Percentiles rank a stretch among this genome's conserved stretches.
Conservation (phyloP, 2,329 filamentous ascomycete species). For the Calycina marina region DNA sequence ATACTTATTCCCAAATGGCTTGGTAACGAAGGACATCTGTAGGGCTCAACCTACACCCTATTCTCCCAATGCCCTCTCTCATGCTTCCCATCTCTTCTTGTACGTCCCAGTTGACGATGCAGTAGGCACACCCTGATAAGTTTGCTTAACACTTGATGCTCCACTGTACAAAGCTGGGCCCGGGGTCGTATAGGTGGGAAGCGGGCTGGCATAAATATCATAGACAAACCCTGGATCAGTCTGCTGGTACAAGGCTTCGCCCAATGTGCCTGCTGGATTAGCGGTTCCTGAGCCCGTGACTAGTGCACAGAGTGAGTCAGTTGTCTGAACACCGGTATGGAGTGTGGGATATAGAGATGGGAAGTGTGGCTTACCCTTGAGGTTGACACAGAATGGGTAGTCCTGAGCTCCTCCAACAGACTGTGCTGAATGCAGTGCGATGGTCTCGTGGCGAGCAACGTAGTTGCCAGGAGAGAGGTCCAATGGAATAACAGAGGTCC, state of each 20-base stretch:
- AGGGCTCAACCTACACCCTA: neutral
- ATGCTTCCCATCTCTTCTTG: constrained; percentile 4
- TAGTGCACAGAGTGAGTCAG: neutral
- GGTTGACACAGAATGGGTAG: constrained; percentile 36
- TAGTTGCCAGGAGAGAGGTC: constrained; percentile 32
- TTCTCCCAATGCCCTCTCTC: neutral
- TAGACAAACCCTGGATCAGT: constrained; percentile 28
- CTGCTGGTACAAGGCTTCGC: constrained; percentile 26
- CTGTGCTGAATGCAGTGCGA: constrained; percentile 17
- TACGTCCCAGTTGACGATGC: constrained; percentile 8
- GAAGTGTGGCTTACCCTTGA: constrained; percentile 19
- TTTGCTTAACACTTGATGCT: constrained; percentile 11
- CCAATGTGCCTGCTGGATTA: constrained; percentile 24
- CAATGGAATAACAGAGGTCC: constrained; percentile 31
- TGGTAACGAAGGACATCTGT: too few species aligned
- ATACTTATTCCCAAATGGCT: too few species aligned
- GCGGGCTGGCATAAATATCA: constrained; percentile 24
- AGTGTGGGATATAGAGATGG: neutral
- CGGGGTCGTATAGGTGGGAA: constrained; percentile 22
- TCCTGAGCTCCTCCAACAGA: constrained; percentile 31
- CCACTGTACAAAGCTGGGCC: constrained; percentile 22
- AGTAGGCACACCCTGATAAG: constrained; percentile 10
- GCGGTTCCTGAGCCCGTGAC: constrained; percentile 28
- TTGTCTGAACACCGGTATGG: too few species aligned
- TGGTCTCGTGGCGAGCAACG: constrained; percentile 33